Conservation (phyloP, 108 stramenopile genomes). For the Nitzschia palea region DNA sequence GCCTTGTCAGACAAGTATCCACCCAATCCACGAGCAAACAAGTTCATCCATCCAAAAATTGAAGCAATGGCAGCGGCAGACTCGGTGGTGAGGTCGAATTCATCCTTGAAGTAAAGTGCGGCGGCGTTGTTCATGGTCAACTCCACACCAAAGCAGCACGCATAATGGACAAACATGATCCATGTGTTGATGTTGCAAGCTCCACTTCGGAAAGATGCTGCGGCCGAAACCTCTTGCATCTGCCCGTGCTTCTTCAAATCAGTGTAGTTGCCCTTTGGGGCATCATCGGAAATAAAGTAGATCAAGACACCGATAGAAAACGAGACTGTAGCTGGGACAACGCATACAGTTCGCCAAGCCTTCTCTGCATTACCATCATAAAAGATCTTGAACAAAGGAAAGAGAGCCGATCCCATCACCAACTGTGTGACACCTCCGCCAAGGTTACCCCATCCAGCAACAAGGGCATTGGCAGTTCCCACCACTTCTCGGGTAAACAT, state of each 20-base stretch:
- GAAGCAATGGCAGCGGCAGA: constrained; percentile 77
- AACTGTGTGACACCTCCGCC: constrained; percentile 87
- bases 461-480: constrained; percentile 88
- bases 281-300: constrained; percentile 71
- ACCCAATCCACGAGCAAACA: constrained; percentile 73
- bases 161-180: constrained; percentile 88
- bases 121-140: constrained; percentile 91
- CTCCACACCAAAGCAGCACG: constrained; percentile 92
- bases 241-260: constrained; percentile 78
- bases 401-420: constrained; percentile 71
- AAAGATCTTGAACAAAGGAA: constrained; percentile 71
- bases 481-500: constrained; percentile 90
- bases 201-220: constrained; percentile 63
- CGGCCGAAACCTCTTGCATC: constrained; percentile 75
- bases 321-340: constrained; percentile 77
- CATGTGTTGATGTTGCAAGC: constrained; percentile 86
- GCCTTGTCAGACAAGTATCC: constrained; percentile 55
- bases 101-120: constrained; percentile 80
- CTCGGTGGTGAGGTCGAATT: constrained; percentile 68
- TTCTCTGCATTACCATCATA: constrained; percentile 63
- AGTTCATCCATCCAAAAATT: constrained; percentile 76
- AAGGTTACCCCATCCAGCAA: constrained; percentile 92
- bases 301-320: constrained; percentile 52
- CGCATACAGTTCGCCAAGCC: constrained; percentile 82
- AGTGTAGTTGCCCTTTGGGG: constrained; percentile 84